Percentiles rank a stretch among this genome's conserved stretches.
phyloP scores from a whole-genome alignment of 2,329 filamentous ascomycete species.

The Fusarium nematophilum region DNA sequence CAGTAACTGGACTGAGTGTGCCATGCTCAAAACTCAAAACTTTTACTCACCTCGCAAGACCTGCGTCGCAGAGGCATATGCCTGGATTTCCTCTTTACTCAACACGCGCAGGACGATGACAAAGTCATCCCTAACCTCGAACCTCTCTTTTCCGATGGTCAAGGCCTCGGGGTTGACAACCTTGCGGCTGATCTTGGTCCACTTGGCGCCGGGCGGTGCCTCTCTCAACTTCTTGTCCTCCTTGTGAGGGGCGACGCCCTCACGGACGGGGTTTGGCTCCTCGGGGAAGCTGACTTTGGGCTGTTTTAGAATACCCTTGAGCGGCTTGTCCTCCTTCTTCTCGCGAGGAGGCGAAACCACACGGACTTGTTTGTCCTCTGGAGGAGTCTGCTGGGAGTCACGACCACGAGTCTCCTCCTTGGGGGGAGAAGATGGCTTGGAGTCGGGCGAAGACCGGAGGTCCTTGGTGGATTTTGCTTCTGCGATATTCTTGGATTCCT shows the following conservation, averaged over 20 bases:
- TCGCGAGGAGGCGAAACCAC: slow-evolving; percentile 78
- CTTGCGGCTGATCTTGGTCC: slow-evolving; percentile 92
- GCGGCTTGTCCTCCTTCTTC: slow-evolving; percentile 72
- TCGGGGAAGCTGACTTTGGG: slow-evolving; percentile 89
- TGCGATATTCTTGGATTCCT: slow-evolving; percentile 18
- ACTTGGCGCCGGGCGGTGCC: slow-evolving; percentile 82
- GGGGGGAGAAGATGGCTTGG: slow-evolving; percentile 26
- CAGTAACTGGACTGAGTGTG: slow-evolving; percentile 8
- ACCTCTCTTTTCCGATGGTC: slow-evolving; percentile 87
- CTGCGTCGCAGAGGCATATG: slow-evolving; percentile 83
- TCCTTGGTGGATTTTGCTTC: slow-evolving; percentile 32
- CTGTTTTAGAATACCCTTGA: slow-evolving; percentile 87
- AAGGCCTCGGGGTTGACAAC: slow-evolving; percentile 91
- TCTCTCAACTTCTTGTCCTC: slow-evolving; percentile 79
- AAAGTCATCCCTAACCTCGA: slow-evolving; percentile 91
- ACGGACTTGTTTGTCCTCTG: slow-evolving; percentile 65
- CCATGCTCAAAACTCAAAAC: slow-evolving; percentile 39
- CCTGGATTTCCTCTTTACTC: slow-evolving; percentile 89
- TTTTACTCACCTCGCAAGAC: slow-evolving; percentile 84
- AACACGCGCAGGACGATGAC: slow-evolving; percentile 92
- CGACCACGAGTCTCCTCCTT: slow-evolving; percentile 55
- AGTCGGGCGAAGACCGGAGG: slow-evolving; percentile 22
- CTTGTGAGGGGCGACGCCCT: slow-evolving; percentile 94
- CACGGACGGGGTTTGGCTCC: slow-evolving; percentile 82
- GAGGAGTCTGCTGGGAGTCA: slow-evolving; percentile 48